Percentiles rank a stretch among this genome's conserved stretches.
Conservation (phyloP, 2,329 filamentous ascomycete genomes). For the Coleophoma crateriformis region DNA sequence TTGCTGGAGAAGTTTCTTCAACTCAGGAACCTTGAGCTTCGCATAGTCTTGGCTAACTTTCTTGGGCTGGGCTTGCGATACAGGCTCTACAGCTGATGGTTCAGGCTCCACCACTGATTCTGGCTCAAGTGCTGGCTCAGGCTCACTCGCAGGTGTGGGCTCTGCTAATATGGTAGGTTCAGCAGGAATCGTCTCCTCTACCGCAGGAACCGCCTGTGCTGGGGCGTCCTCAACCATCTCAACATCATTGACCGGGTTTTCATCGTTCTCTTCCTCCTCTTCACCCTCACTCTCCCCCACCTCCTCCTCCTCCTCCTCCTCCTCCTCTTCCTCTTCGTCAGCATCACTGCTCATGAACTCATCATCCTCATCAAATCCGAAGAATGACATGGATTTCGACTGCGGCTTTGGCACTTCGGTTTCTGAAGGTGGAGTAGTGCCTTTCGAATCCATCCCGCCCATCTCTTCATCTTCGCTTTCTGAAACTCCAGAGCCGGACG, state of each 20-base stretch:
- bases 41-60: conserved; percentile 4
- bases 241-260: no score
- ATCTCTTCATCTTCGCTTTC: conserved; percentile 26
- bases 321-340: conserved; percentile 31
- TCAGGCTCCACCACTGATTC: conserved; percentile 7
- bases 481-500: conserved; percentile 27
- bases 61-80: no score
- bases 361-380: conserved; percentile 76
- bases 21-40: conserved; percentile 35
- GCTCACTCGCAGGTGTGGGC: conserved; percentile 10
- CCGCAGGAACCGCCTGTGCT: neutral
- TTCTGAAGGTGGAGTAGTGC: conserved; percentile 43
- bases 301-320: conserved; percentile 8
- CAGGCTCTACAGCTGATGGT: neutral
- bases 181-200: neutral
- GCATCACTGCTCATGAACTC: conserved; percentile 69
- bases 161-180: neutral
- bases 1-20: conserved; percentile 1
- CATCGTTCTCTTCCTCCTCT: conserved; percentile 14
- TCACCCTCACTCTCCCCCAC: conserved; percentile 14
- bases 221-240: conserved; percentile 11
- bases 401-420: conserved; percentile 27
- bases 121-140: conserved; percentile 11
- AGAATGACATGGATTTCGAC: conserved; percentile 43
- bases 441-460: conserved; percentile 26